Conservation (phyloP, 192 early-diverging fungal species). For the Allomyces arbusculus region DNA sequence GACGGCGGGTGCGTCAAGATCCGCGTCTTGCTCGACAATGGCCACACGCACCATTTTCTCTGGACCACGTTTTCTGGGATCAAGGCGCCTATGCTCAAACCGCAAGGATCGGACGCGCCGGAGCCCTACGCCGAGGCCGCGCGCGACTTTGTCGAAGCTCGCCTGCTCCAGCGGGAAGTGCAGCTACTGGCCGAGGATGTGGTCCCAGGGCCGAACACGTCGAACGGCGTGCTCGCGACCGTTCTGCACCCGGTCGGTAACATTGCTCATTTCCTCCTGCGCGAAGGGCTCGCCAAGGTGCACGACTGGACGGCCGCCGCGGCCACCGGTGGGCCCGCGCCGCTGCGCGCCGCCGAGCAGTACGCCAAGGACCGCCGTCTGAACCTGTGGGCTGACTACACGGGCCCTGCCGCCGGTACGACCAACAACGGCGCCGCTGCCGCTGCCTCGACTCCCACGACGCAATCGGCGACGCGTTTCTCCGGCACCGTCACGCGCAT, state of each 20-base stretch:
- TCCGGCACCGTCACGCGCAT: background rate
- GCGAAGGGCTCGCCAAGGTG: constrained; percentile 60
- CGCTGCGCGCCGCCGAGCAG: constrained; percentile 55
- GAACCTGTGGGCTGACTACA: constrained; percentile 13
- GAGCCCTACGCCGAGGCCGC: constrained; percentile 90
- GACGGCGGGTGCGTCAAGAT: constrained; percentile 72
- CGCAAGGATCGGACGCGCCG: constrained; percentile 46
- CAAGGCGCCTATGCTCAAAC: constrained; percentile 58
- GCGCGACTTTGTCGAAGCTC: constrained; percentile 73
- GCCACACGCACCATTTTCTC: constrained; percentile 43
- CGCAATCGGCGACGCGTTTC: no score
- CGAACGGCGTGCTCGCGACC: constrained; percentile 33
- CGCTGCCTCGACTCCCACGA: no score
- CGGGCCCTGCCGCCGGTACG: no score
- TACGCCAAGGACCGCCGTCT: constrained; percentile 19
- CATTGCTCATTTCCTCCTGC: constrained; percentile 71
- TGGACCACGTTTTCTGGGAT: constrained; percentile 65
- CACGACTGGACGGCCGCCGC: constrained; percentile 67
- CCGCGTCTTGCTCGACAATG: constrained; percentile 27
- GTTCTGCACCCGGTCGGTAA: constrained; percentile 71
- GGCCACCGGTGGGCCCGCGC: constrained; percentile 43
- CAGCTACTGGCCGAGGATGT: constrained; percentile 62
- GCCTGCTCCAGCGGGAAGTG: constrained; percentile 78
- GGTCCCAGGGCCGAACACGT: constrained; percentile 38
- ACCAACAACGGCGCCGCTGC: no score